Conservation (phyloP, 1,284 basidiomycete genomes). For the Ceratobasidium theobromae region DNA sequence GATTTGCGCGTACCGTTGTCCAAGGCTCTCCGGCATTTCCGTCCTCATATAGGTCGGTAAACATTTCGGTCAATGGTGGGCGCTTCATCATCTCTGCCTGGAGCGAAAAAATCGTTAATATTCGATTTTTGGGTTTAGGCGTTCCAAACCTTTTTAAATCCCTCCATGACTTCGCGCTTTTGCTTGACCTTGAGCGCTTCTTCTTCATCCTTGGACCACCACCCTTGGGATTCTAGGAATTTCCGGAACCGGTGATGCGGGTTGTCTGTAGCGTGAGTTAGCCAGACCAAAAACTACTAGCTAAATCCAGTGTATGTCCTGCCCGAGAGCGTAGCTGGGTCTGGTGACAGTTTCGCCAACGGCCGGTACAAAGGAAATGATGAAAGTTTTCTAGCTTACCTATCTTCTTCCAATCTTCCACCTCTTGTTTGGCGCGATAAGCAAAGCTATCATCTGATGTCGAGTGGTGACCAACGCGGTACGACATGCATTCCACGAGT, state of each 20-base stretch:
- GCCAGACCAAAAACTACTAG: not conserved
- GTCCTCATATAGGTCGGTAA: conserved; percentile 84
- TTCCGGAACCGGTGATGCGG: conserved; percentile 82
- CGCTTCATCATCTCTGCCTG: conserved; percentile 70
- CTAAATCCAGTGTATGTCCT: not conserved
- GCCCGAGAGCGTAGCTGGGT: not conserved
- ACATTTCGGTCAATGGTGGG: conserved; percentile 73
- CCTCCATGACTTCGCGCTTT: conserved; percentile 71
- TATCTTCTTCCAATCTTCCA: conserved; percentile 81
- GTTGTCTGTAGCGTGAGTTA: conserved; percentile 57
- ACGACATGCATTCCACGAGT: conserved; percentile 90
- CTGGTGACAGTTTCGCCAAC: not conserved
- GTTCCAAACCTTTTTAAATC: conserved; percentile 58
- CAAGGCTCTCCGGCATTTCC: conserved; percentile 57
- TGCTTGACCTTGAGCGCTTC: conserved; percentile 67
- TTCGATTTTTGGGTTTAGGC: not conserved
- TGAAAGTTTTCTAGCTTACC: conserved; percentile 37
- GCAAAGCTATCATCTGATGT: conserved; percentile 94
- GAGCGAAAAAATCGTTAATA: not conserved
- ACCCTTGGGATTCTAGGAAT: conserved; percentile 79
- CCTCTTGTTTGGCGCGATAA: conserved; percentile 81
- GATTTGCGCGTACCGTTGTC: conserved; percentile 69
- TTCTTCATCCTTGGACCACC: conserved; percentile 83
- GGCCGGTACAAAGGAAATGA: not conserved
- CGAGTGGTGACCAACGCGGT: conserved; percentile 92